A percentile compares a stretch with the other conserved stretches of the same genome.
Evolutionary conservation across 805 yeast species (phyloP).

Genomic region (Geotrichum ghanense): DNA sequence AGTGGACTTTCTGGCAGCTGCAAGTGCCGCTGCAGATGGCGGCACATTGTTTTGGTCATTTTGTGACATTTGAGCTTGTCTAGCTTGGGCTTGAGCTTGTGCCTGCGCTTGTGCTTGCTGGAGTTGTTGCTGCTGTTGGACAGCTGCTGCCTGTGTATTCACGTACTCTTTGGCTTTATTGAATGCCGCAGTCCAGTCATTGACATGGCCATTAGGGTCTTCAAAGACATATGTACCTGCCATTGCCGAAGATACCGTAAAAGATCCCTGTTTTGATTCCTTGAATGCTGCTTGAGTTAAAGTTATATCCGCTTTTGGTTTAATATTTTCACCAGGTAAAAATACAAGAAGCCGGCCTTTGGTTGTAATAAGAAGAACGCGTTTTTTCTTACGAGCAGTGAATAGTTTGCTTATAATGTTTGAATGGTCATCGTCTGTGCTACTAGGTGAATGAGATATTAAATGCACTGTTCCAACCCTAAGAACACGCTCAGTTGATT

Average conservation of each 20-base stretch:
- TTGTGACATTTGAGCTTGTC: too few relatives aligned
- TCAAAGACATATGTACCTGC: not conserved
- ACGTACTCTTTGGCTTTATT: not conserved
- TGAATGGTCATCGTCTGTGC: conserved; percentile 10
- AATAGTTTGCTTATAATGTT: conserved; percentile 23
- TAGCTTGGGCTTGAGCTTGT: not conserved
- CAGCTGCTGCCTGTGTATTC: not conserved
- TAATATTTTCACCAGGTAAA: not conserved
- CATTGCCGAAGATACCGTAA: not conserved
- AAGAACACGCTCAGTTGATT: conserved; percentile 37
- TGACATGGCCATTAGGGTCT: not conserved
- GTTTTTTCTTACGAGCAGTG: conserved; percentile 15
- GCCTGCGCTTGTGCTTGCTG: too few relatives aligned
- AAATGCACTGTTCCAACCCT: conserved; percentile 32
- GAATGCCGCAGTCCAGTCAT: not conserved
- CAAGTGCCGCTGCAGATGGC: not conserved
- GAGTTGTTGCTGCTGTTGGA: not conserved
- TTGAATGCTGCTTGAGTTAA: not conserved
- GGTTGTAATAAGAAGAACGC: conserved; percentile 25
- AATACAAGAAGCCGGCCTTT: conserved; percentile 23
- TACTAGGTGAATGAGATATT: conserved; percentile 5
- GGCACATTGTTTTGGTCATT: too few relatives aligned
- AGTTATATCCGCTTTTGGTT: not conserved
- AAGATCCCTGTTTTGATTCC: not conserved
- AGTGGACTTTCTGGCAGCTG: conserved; percentile 1